Conservation (phyloP, 164 flowering plant genomes). For the Chimonanthus salicifolius region DNA sequence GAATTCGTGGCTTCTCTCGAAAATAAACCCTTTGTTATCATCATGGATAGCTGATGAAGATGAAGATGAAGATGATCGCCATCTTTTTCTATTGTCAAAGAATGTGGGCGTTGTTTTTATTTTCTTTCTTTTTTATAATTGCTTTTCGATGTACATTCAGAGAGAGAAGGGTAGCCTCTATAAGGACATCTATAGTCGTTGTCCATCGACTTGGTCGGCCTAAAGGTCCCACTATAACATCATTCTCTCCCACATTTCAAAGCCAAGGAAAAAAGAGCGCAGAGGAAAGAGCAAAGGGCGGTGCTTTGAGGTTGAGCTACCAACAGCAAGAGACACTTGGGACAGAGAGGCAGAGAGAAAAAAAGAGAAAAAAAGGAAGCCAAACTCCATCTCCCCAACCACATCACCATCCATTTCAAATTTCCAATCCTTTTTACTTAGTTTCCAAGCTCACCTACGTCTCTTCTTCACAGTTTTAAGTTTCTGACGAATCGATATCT, state of each 20-base stretch:
- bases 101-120: background rate
- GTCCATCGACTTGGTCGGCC: conserved; percentile 2
- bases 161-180: background rate
- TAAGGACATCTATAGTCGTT: background rate
- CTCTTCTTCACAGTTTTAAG: background rate
- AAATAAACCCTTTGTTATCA: background rate
- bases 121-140: background rate
- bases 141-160: background rate
- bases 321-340: background rate
- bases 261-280: background rate
- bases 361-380: background rate
- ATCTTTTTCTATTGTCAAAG: conserved; percentile 3
- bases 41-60: background rate
- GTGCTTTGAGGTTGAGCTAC: conserved; percentile 3
- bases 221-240: background rate
- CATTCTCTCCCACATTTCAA: background rate
- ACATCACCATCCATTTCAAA: background rate
- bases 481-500: no score
- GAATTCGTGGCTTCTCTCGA: no score
- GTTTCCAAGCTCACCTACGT: conserved; percentile 6
- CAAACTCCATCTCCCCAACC: background rate
- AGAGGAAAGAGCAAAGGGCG: background rate
- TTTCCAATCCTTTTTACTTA: background rate
- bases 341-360: no score
- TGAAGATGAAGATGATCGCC: background rate